phyloP scores from a whole-genome alignment of 257 asterid genomes.

The Salvia miltiorrhiza region DNA sequence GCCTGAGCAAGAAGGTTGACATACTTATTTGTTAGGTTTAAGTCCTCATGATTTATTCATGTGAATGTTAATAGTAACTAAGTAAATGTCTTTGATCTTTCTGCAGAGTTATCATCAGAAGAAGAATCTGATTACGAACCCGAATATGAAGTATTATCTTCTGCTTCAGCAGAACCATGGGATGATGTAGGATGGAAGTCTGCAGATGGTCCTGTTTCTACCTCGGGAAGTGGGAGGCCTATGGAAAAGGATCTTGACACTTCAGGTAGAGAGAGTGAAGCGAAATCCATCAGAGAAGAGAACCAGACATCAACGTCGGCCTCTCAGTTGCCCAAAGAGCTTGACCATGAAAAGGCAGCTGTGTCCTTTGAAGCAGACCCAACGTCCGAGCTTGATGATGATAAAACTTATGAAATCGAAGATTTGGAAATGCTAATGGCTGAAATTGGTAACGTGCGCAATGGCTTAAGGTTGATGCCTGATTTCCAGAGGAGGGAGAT shows the following conservation, averaged over 20 bases:
- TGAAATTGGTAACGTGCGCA: constrained; percentile 82
- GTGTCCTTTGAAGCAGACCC: constrained; percentile 26
- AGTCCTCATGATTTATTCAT: neutral
- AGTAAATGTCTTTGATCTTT: neutral
- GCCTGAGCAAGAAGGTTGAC: constrained; percentile 70
- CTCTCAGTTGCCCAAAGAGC: constrained; percentile 33
- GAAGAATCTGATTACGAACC: constrained; percentile 25
- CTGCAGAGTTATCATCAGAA: constrained; percentile 42
- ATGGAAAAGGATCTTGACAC: constrained; percentile 27
- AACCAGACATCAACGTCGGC: constrained; percentile 43
- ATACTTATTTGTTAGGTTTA: neutral
- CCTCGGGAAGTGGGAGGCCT: constrained; percentile 31
- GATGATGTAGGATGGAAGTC: constrained; percentile 60
- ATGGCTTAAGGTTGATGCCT: constrained; percentile 75
- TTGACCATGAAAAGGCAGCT: constrained; percentile 31
- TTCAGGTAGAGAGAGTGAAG: constrained; percentile 26
- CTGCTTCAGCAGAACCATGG: constrained; percentile 84
- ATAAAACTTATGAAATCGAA: constrained; percentile 51
- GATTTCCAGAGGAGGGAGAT: constrained; percentile 96
- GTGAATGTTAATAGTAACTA: neutral
- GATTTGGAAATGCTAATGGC: constrained; percentile 86
- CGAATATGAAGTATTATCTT: constrained; percentile 63
- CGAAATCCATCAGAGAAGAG: constrained; percentile 31
- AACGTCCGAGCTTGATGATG: constrained; percentile 43
- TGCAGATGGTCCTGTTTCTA: constrained; percentile 47